Conservation (phyloP, 768 basidiomycete genomes). For the Cystobasidium onofrii region DNA sequence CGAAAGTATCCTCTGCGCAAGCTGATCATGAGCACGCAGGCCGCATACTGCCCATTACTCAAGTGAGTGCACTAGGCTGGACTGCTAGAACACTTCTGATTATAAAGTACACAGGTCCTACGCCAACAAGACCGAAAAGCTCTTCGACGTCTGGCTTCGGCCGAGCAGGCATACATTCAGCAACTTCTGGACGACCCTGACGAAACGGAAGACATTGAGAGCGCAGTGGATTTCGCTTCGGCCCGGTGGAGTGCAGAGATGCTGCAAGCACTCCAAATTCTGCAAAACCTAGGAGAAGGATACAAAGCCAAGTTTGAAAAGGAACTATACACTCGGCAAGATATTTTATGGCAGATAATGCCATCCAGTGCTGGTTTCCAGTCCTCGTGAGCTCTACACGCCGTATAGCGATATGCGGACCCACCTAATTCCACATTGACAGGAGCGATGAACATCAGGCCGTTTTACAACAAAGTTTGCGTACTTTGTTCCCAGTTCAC, state of each 20-base stretch:
- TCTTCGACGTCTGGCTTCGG: conserved; percentile 56
- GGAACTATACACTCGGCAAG: conserved; percentile 3
- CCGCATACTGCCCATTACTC: background rate
- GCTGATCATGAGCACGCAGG: conserved; percentile 47
- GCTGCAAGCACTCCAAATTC: background rate
- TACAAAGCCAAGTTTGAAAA: background rate
- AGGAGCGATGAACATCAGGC: conserved; percentile 65
- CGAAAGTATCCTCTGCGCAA: conserved; percentile 51
- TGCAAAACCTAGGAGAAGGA: background rate
- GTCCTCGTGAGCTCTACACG: background rate
- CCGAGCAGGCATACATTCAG: conserved; percentile 50
- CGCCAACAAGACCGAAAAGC: conserved; percentile 51
- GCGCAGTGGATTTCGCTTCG: conserved; percentile 34
- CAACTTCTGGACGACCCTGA: background rate
- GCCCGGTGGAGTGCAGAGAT: conserved; percentile 28
- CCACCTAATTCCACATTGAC: background rate
- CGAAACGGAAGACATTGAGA: conserved; percentile 26
- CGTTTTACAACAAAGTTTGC: conserved; percentile 62
- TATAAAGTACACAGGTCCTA: conserved; percentile 51
- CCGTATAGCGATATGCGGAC: background rate
- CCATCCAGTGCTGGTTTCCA: background rate
- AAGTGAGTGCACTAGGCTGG: background rate
- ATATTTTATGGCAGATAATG: conserved; percentile 12
- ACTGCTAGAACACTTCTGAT: background rate
- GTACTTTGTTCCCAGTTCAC: conserved; percentile 69